Conservation (phyloP, 805 yeast genomes). For the Kuraishia piskuri region DNA sequence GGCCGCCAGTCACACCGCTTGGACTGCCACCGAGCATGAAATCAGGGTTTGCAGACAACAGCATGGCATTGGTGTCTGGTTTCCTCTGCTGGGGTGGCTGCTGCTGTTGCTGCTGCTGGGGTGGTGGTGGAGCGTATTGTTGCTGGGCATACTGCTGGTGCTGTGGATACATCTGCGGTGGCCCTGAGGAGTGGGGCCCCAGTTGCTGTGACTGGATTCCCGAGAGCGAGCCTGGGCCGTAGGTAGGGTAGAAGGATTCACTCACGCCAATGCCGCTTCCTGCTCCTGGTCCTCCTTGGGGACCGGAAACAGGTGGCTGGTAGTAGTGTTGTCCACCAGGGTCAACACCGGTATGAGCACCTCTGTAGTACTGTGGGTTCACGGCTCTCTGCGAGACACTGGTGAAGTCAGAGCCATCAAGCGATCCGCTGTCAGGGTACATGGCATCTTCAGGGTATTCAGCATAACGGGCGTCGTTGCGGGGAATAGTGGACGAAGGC, state of each 20-base stretch:
- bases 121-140: conserved; percentile 15
- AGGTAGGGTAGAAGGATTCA: conserved; percentile 6
- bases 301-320: neutral
- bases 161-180: neutral
- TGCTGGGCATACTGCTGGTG: conserved; percentile 9
- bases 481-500: neutral
- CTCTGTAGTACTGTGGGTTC: conserved; percentile 46
- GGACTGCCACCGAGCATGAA: conserved; percentile 20
- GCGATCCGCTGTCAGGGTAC: conserved; percentile 9
- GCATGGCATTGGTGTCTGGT: conserved; percentile 29
- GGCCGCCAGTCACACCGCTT: neutral
- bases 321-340: conserved; percentile 11
- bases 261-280: neutral
- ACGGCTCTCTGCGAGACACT: conserved; percentile 72
- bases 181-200: neutral
- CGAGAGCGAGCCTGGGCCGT: neutral
- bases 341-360: conserved; percentile 18
- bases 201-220: neutral
- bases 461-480: neutral
- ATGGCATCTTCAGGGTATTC: neutral
- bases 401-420: conserved; percentile 56
- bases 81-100: conserved; percentile 12
- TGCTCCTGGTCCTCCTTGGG: neutral
- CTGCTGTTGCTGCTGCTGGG: conserved; percentile 16
- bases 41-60: conserved; percentile 42